Conservation (phyloP, 2,329 filamentous ascomycete genomes). For the Elsinoe australis region DNA sequence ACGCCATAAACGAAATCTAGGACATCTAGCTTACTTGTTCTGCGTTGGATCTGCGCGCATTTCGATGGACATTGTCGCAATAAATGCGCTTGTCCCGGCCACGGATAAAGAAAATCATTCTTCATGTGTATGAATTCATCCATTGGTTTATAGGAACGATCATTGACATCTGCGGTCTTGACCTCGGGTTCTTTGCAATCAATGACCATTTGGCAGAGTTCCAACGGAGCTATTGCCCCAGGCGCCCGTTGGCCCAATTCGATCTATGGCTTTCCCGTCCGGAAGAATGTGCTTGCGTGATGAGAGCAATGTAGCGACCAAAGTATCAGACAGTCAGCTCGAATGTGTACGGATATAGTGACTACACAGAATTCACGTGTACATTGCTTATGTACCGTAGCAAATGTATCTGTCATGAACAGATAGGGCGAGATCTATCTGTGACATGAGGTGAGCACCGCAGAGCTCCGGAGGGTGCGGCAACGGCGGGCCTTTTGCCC, state of each 20-base stretch:
- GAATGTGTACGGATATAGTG: too few species aligned
- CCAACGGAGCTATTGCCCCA: neutral
- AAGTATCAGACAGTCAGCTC: too few species aligned
- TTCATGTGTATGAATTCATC: neutral
- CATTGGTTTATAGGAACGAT: neutral
- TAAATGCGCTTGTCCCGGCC: slow-evolving; percentile 5
- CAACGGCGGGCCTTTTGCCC: neutral
- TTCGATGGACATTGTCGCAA: slow-evolving; percentile 12
- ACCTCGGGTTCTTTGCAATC: too few species aligned
- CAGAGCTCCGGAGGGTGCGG: slow-evolving; percentile 2
- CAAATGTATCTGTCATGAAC: neutral
- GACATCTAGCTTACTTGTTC: neutral
- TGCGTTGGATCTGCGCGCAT: neutral
- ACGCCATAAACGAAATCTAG: too few species aligned
- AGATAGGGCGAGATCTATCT: too few species aligned
- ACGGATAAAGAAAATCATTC: neutral
- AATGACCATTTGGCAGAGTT: neutral
- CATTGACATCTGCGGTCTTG: too few species aligned
- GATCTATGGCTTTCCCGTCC: neutral
- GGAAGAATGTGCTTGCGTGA: slow-evolving; percentile 3
- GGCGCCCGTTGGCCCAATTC: neutral
- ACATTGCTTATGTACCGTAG: too few species aligned
- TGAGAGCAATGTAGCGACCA: neutral
- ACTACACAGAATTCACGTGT: neutral
- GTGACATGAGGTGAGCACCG: neutral